A percentile compares a stretch with the other conserved stretches of the same genome.
Evolutionary conservation across 1,284 basidiomycete genomes (phyloP).

Genomic region (Cryptococcus sp.): DNA sequence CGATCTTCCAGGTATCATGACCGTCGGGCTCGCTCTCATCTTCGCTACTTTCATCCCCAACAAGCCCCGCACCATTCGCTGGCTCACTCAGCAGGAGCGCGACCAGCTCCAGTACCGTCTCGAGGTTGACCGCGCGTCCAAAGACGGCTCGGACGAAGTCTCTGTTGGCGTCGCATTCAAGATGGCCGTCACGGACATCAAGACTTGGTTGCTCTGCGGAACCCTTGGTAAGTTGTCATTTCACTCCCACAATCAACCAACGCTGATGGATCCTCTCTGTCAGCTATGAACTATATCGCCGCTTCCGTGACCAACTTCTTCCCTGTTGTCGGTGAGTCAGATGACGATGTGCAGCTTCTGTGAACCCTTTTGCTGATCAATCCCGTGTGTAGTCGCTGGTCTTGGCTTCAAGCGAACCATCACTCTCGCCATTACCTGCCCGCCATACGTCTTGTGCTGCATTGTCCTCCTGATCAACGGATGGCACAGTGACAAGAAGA

Average conservation of each 20-base stretch:
- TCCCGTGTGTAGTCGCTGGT: slow-evolving; percentile 16
- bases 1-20: slow-evolving; percentile 15
- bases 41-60: slow-evolving; percentile 45
- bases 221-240: slow-evolving; percentile 6
- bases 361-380: too few relatives aligned
- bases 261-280: not conserved
- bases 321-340: slow-evolving; percentile 30
- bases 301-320: slow-evolving; percentile 50
- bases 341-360: too few relatives aligned
- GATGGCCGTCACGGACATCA: slow-evolving; percentile 39
- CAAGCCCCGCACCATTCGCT: slow-evolving; percentile 35
- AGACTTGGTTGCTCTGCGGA: slow-evolving; percentile 40
- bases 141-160: slow-evolving; percentile 38
- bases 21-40: slow-evolving; percentile 38
- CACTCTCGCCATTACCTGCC: slow-evolving; percentile 48
- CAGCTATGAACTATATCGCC: slow-evolving; percentile 30
- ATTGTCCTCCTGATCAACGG: slow-evolving; percentile 43
- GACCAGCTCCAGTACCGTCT: slow-evolving; percentile 43
- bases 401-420: slow-evolving; percentile 48
- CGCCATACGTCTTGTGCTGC: slow-evolving; percentile 48
- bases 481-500: slow-evolving; percentile 45
- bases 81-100: slow-evolving; percentile 37
- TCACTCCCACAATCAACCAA: too few relatives aligned
- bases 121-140: slow-evolving; percentile 38
- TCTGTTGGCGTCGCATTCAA: slow-evolving; percentile 31